Evolutionary conservation across 352 stramenopile genomes (phyloP).

Genomic region (Plasmopara halstedii): DNA sequence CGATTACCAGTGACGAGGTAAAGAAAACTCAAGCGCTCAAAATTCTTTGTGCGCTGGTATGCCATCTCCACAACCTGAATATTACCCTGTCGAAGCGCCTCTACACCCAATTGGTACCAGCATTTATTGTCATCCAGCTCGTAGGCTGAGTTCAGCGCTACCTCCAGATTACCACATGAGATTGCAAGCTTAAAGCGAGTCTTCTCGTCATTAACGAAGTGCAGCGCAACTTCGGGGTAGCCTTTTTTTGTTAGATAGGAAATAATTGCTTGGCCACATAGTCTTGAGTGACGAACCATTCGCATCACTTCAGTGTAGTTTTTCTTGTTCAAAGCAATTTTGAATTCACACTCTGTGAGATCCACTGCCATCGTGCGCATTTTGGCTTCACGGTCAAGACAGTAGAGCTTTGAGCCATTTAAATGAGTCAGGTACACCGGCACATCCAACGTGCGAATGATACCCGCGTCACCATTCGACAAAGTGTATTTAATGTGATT

Average conservation of each 20-base stretch:
- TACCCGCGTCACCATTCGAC: constrained; percentile 92
- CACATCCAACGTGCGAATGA: constrained; percentile 97
- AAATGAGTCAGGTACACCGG: constrained; percentile 96
- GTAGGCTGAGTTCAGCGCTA: constrained; percentile 95
- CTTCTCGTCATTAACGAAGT: constrained; percentile 99
- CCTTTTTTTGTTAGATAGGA: constrained; percentile 98
- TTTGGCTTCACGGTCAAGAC: constrained; percentile 96
- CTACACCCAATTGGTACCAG: constrained; percentile 96
- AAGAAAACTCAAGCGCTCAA: constrained; percentile 98
- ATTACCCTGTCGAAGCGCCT: constrained; percentile 97
- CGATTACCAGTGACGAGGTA: constrained; percentile 98
- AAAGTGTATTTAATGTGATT: constrained; percentile 93
- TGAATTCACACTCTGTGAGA: constrained; percentile 98
- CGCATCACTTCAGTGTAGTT: constrained; percentile 98
- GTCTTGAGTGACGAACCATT: constrained; percentile 95
- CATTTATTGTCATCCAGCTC: constrained; percentile 93
- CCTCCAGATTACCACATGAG: constrained; percentile 98
- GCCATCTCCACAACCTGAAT: constrained; percentile 99
- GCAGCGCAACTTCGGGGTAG: constrained; percentile 98
- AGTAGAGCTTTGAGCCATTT: constrained; percentile 93
- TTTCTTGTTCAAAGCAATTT: constrained; percentile 91
- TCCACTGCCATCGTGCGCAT: constrained; percentile 95
- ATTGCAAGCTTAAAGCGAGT: constrained; percentile 98
- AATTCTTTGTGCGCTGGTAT: constrained; percentile 99
- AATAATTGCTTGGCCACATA: constrained; percentile 98